These are phyloP conservation scores for Silene vulgaris DNA, from an alignment of 179 eudicot genomes.

Conservation along the genomic window DNA sequence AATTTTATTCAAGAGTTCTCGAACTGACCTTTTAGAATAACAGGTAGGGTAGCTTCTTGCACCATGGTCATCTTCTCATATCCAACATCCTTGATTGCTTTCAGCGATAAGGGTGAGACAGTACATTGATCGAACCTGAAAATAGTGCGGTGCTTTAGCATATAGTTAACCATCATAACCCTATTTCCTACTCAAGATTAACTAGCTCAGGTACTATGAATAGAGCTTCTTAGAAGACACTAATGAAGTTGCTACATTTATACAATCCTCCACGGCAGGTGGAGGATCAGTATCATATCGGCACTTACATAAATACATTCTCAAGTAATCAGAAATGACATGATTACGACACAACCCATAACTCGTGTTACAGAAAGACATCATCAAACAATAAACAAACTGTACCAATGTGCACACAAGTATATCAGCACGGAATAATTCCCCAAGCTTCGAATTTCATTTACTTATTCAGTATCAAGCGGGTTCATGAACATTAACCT, in stretches of 20 bases:
- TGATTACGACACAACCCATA: neutral
- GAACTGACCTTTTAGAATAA: slow-evolving; percentile 66
- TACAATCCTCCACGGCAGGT: neutral
- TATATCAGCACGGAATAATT: too few species aligned
- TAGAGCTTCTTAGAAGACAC: neutral
- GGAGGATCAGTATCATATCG: neutral
- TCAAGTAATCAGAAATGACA: neutral
- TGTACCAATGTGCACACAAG: neutral
- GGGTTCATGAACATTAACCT: neutral
- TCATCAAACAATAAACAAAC: neutral
- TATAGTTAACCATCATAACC: neutral
- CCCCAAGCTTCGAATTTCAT: too few species aligned
- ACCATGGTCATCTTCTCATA: slow-evolving; percentile 91
- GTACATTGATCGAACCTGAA: slow-evolving; percentile 85
- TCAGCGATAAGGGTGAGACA: slow-evolving; percentile 65
- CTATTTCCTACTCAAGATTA: neutral
- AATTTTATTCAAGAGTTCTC: neutral
- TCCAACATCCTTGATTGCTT: slow-evolving; percentile 82
- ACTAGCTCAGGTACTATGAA: neutral
- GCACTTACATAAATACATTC: neutral
- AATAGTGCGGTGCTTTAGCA: neutral
- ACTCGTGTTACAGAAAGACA: neutral
- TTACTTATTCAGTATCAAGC: too few species aligned
- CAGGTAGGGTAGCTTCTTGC: slow-evolving; percentile 89
- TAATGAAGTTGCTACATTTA: neutral